A percentile compares a stretch with the other conserved stretches of the same genome.
phyloP scores from a whole-genome alignment of 495 filamentous ascomycete species.

The Trichocladium antarcticum region DNA sequence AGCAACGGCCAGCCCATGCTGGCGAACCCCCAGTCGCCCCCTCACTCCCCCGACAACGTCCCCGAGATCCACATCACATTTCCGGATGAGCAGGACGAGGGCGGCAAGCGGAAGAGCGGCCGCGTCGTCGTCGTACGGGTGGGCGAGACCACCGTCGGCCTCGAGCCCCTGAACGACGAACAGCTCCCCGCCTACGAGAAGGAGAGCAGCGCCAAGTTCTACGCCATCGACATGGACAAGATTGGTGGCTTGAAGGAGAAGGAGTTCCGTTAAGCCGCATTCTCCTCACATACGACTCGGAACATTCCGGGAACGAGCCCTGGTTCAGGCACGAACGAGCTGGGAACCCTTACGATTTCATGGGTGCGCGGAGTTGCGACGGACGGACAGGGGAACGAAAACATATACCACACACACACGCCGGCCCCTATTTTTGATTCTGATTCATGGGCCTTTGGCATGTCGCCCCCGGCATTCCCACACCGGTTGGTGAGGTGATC shows the following conservation, averaged over 20 bases:
- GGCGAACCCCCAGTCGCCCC: conserved; percentile 60
- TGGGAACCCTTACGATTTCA: conserved; percentile 13
- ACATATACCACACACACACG: conserved; percentile 15
- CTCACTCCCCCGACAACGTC: conserved; percentile 63
- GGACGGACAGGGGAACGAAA: conserved; percentile 16
- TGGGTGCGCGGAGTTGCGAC: conserved; percentile 17
- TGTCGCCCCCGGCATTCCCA: neutral
- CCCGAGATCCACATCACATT: conserved; percentile 98
- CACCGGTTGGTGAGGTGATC: neutral
- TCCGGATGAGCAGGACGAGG: conserved; percentile 86
- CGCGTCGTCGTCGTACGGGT: conserved; percentile 87
- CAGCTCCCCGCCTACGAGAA: conserved; percentile 79
- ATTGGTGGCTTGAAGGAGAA: conserved; percentile 95
- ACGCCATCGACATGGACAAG: conserved; percentile 84
- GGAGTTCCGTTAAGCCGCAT: conserved; percentile 34
- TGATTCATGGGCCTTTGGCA: conserved; percentile 4
- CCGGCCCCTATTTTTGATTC: conserved; percentile 6
- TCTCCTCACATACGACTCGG: neutral
- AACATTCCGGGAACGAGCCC: neutral
- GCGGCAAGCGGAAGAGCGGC: conserved; percentile 72
- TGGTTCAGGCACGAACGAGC: conserved; percentile 2
- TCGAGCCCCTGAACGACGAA: conserved; percentile 76
- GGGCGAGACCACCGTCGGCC: conserved; percentile 73
- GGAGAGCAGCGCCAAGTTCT: conserved; percentile 62
- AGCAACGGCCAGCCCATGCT: conserved; percentile 62